phyloP scores from a whole-genome alignment of 164 flowering plant genomes.

The Hamamelis virginiana region DNA sequence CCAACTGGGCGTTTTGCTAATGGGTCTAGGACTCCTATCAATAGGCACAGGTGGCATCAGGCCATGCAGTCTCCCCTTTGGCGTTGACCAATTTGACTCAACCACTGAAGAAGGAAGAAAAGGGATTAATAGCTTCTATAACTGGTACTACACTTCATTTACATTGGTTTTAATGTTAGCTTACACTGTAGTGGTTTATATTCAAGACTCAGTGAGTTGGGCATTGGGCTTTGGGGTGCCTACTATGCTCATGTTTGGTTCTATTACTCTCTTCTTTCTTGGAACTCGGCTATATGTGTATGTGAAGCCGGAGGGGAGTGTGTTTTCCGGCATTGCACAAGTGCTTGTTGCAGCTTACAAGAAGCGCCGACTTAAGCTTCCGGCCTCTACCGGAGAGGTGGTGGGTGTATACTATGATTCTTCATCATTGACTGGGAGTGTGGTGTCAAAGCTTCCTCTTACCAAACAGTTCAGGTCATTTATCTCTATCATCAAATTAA shows the following conservation, averaged over 20 bases:
- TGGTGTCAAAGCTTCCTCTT: conserved; percentile 28
- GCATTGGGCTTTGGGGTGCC: conserved; percentile 63
- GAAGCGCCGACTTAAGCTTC: conserved; percentile 47
- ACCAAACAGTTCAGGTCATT: conserved; percentile 37
- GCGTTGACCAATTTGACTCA: conserved; percentile 72
- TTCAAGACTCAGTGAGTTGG: conserved; percentile 72
- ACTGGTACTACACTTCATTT: conserved; percentile 79
- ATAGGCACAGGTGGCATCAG: conserved; percentile 69
- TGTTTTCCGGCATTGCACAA: conserved; percentile 50
- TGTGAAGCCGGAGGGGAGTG: conserved; percentile 61
- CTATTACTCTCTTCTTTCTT: conserved; percentile 52
- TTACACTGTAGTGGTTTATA: conserved; percentile 61
- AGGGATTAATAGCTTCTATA: conserved; percentile 73
- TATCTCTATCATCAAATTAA: not conserved
- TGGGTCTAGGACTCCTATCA: conserved; percentile 40
- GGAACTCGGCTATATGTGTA: conserved; percentile 57
- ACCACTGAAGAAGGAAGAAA: conserved; percentile 57
- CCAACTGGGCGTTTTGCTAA: conserved; percentile 42
- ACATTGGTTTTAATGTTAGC: conserved; percentile 55
- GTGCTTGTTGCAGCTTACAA: conserved; percentile 55
- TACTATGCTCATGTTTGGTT: conserved; percentile 43
- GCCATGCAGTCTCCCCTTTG: conserved; percentile 79
- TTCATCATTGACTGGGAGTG: conserved; percentile 25
- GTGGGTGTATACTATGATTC: conserved; percentile 37
- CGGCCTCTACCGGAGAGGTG: not conserved